Base-by-base conservation (phyloP, 805 yeast species). In the Candida arabinofermentans region DNA sequence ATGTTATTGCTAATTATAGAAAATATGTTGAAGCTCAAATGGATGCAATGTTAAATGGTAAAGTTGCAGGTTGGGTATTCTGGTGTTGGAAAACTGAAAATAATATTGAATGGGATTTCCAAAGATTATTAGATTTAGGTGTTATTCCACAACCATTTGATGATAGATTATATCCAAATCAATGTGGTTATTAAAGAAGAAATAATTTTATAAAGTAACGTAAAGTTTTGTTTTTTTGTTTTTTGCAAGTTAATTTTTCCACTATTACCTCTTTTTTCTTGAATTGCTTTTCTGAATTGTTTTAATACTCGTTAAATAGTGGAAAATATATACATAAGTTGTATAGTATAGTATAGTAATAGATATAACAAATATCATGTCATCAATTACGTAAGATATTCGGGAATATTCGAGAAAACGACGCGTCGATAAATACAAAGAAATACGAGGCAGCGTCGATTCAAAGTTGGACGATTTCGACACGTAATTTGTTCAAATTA, bases 21-120 rank as follows among this genome's bases (percentile, higher is more conserved):
- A 72, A 68, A 53, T 88, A 72, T 59, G 71, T 89, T 38, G 96
- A 90, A 68, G 96, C 96, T 37, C 96, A 90, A 71, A 68, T 90
- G 57, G 96, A 90, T 59, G 87, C 96, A 2, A 82, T 72, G 57
- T 40, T 47, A 24, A 46, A 59, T 37, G 67, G 63, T 41, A 74
- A 74, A 53, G 73, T 79, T 44, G 75, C 71, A 27, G 98, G 98
- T 24, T 90, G 96, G 96, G 76, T 87, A 43, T 83, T 86, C 71
- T 90, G 97, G 97, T 78, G 83, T 62, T 89, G 87, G 83, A 90
- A 89, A 72, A 85, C 96, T 22, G 96, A 90, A 66, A 65, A 65
- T 51, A 70, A 86, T 17, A 61, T 83, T 41, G 96, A 90, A 62
- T 90, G 97, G 97, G 96, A 86, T 65, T 74, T 86, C 68, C 70